Percentiles rank a stretch among this genome's conserved stretches.
Conservation (phyloP, 192 early-diverging fungal species). For the Coemansia reversa region DNA sequence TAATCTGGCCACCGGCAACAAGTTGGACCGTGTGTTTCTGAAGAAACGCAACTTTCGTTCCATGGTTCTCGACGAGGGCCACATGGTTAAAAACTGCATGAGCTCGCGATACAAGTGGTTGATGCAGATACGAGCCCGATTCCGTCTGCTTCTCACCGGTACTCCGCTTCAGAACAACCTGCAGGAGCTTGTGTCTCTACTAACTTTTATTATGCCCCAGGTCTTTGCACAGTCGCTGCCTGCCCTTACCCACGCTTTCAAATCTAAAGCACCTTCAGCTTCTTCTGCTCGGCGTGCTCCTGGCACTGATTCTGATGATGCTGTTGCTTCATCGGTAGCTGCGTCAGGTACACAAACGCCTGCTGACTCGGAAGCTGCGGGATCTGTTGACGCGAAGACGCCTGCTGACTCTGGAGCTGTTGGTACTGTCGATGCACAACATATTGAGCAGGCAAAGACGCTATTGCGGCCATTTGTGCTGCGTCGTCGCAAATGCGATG, state of each 20-base stretch:
- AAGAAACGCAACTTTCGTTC: conserved; percentile 61
- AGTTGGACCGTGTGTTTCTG: conserved; percentile 73
- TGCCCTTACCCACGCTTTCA: conserved; percentile 48
- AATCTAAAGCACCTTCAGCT: conserved; percentile 22
- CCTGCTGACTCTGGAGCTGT: conserved; percentile 14
- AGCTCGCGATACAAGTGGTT: conserved; percentile 77
- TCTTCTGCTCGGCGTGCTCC: background rate
- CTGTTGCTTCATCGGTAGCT: conserved; percentile 18
- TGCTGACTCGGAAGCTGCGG: conserved; percentile 7
- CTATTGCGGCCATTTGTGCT: conserved; percentile 90
- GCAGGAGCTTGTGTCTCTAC: conserved; percentile 78
- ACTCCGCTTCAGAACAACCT: conserved; percentile 88
- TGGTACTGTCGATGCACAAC: conserved; percentile 53
- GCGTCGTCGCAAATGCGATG: conserved; percentile 73
- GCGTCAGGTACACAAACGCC: conserved; percentile 45
- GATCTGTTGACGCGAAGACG: conserved; percentile 42
- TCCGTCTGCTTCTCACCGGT: conserved; percentile 75
- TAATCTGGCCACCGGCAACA: conserved; percentile 66
- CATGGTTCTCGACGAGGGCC: conserved; percentile 87
- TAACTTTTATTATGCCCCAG: conserved; percentile 84
- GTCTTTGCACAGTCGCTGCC: conserved; percentile 63
- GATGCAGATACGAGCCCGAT: conserved; percentile 61
- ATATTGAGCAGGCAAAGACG: conserved; percentile 73
- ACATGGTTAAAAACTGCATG: conserved; percentile 87
- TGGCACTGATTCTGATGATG: conserved; percentile 41